Base-by-base conservation (phyloP, 1,284 basidiomycete species). In the Peniophora sp. region DNA sequence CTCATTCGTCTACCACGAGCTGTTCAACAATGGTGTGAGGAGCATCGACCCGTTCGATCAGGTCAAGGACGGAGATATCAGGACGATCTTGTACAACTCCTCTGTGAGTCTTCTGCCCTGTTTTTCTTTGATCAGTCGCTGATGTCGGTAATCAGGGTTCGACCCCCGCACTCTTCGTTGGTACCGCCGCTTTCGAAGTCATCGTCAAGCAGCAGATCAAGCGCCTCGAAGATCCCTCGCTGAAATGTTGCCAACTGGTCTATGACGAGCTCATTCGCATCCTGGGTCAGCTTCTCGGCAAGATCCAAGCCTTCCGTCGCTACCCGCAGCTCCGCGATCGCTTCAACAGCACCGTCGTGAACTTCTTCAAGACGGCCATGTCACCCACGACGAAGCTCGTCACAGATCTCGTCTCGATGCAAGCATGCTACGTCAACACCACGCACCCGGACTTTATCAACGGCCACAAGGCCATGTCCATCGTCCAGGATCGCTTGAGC, bases 121-220 rank as follows among this genome's bases (percentile, higher is more conserved):
- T 32, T 32, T 32, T 5, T 23, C 3, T 12, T 15, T 3, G 39
- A 39, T 10, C 22, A 3, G 14, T 15, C 8, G 37, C 8, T 41
- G 37, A 8, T 41, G 37, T 41, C n/a, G 27, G 12, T 12, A 12
- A 32, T 3, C 55, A 92, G 88, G 96, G 96, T 65, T 97, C 93
- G 3, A 96, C 94, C 5, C 96, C 96, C 22, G 86, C 95, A 0
- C 76, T 99, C 15, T 98, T 99, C 64, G 95, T 98, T 47, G 93
- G 94, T 18, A 96, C 96, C 0, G 86, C 90, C 53, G 96, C 96
- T 1, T 98, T 98, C 60, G 95, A 98, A 66, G 89, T 95, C 53
- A 98, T 98, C 60, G 92, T 98, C 60, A 99, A 98, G 74, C 92
- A 97, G 66, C 96, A 99, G 69, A 99, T 99, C 67, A 89, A 94